These are phyloP conservation scores for Phytophthora boehmeriae DNA, from an alignment of 352 stramenopile species.

Conservation along the genomic window DNA sequence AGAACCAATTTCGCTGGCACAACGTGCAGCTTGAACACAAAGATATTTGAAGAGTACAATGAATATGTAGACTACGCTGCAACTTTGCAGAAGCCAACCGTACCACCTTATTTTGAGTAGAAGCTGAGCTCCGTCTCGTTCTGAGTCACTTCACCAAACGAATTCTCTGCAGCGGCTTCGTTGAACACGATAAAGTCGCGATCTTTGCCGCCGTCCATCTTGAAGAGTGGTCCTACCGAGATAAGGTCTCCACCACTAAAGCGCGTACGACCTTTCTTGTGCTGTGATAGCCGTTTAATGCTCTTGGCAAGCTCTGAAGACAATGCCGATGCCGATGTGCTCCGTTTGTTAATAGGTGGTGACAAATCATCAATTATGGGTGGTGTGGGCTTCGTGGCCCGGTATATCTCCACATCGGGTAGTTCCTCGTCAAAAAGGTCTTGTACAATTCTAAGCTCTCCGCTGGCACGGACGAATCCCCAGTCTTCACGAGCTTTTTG, in stretches of 20 bases:
- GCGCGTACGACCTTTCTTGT: constrained; percentile 36
- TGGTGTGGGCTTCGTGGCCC: constrained; percentile 9
- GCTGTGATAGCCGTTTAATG: constrained; percentile 36
- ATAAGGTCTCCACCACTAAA: constrained; percentile 55
- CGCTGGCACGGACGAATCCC: constrained; percentile 52
- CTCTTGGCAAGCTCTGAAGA: constrained; percentile 37
- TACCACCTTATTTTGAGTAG: constrained; percentile 60
- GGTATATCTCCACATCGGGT: constrained; percentile 60
- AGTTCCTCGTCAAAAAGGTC: constrained; percentile 82
- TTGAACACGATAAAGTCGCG: constrained; percentile 87
- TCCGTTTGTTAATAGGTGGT: constrained; percentile 24
- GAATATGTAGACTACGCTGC: not conserved
- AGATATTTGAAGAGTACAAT: constrained; percentile 3
- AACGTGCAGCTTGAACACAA: constrained; percentile 19
- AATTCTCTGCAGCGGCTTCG: constrained; percentile 67
- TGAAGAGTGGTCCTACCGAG: constrained; percentile 71
- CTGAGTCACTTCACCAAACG: constrained; percentile 77
- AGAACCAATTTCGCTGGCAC: constrained; percentile 18
- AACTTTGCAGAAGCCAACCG: not conserved
- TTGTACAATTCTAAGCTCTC: constrained; percentile 84
- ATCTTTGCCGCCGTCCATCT: constrained; percentile 82
- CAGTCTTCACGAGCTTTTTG: constrained; percentile 64
- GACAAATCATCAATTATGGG: constrained; percentile 23
- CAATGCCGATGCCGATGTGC: constrained; percentile 27
- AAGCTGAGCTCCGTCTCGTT: constrained; percentile 81